These are phyloP conservation scores for Notholithocarpus densiflorus DNA, from an alignment of 306 rosid genomes.

Conservation along the genomic window DNA sequence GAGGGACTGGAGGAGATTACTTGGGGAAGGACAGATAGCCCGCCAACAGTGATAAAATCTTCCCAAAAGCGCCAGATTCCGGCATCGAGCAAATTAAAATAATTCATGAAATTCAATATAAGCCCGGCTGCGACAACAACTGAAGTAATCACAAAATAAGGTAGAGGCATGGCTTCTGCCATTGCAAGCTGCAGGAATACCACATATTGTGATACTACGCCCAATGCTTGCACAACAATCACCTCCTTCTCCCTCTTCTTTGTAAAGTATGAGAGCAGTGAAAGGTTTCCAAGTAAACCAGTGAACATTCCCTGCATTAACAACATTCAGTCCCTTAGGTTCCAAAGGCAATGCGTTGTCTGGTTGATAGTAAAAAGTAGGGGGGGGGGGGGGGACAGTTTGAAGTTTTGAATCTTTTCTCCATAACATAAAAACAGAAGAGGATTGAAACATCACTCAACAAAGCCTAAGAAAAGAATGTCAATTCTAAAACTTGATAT, in stretches of 20 bases:
- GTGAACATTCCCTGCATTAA: constrained; percentile 80
- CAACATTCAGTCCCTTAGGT: constrained; percentile 7
- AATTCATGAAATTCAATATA: constrained; percentile 68
- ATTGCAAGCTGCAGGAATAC: constrained; percentile 71
- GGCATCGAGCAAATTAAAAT: constrained; percentile 57
- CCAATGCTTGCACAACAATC: constrained; percentile 76
- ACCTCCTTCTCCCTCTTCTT: constrained; percentile 91
- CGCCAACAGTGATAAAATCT: constrained; percentile 86
- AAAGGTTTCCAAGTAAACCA: constrained; percentile 78
- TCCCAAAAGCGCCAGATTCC: constrained; percentile 75
- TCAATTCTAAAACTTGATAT: background rate
- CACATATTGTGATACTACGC: constrained; percentile 53
- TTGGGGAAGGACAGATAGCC: constrained; percentile 80
- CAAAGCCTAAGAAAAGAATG: background rate
- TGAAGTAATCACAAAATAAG: constrained; percentile 61
- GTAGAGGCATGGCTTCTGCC: constrained; percentile 83
- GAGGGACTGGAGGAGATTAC: constrained; percentile 36
- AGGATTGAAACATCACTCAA: background rate
- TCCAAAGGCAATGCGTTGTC: constrained; percentile 10
- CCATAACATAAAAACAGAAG: background rate
- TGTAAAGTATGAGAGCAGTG: constrained; percentile 82
- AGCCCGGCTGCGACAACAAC: constrained; percentile 65
- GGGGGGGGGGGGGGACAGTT: background rate
- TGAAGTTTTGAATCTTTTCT: background rate
- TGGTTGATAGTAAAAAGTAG: background rate